Evolutionary conservation across 106 monocot genomes (phyloP), one percentile per base, ranked within the genome.

Genomic region (Allium sativum): DNA sequence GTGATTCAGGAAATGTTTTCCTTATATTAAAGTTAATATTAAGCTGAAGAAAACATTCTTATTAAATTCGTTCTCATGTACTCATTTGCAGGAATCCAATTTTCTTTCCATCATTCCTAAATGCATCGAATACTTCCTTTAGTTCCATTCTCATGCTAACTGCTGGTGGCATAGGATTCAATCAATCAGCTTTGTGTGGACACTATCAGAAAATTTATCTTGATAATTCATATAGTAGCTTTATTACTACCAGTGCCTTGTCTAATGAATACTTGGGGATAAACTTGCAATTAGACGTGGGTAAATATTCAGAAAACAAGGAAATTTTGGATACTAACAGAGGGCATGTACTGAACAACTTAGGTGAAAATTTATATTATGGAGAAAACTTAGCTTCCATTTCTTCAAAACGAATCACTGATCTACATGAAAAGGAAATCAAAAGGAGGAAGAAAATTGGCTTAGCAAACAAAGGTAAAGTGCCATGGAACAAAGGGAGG

Each of bases 401-500:
- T 48, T 20, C 42, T 58, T 14, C 55, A 12, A 53, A 71, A 66
- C 40, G 10, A 43, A 62, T 42, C 13, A 6, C 47, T 48, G 19
- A 46, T 46, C 65, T 68, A 52, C 14, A 3, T 57, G 62, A 68
- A 22, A 74, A 67, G 18, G 92, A 93, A 71, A 59, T 77, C 0
- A 57, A 79, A 55, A 93, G 92, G 71, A 84, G 87, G 65, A 69
- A 57, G 47, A 93, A 79, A 65, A 93, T 93, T 63, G 92, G 92
- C 42, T 21, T 69, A 10, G 92, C 92, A 64, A 93, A 93, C 68
- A 93, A 74, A 77, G 87, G 92, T 9, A 93, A 54, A 60, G 73
- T 61, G 40, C 92, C 92, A 16, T 93, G 92, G 92, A 93, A 84
- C 73, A 93, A 87, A 70, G 92, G 92, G 17, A 74, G 68, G 70